Evolutionary conservation across 495 filamentous ascomycete genomes (phyloP), one percentile per base, ranked within the genome.

Genomic region (Xylaria nigripes): DNA sequence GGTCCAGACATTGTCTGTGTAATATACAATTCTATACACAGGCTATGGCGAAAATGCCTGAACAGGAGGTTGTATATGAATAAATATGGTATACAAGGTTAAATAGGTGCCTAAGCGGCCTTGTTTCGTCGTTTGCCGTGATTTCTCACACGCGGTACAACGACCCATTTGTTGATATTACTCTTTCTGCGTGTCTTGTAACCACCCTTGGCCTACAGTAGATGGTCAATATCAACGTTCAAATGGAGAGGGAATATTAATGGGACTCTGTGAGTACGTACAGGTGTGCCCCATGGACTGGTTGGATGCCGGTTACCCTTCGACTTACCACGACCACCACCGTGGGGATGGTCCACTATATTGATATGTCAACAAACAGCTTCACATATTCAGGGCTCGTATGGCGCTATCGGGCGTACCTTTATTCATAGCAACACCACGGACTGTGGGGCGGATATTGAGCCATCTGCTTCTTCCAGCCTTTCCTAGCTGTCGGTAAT

Each of bases 341-440:
- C 93, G 72, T 98, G 93, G 61, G 93, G 91, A 81, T 98, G 93
- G 60, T 98, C 94, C 56, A 74, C 81, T 82, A 54, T 43, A 57
- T 15, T 55, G 12, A 27, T 18, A 5, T n/a, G 55, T 75, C 55
- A 73, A 64, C 48, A 51, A 49, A 12, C 10, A n/a, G 23, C 36
- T 45, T 43, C 55, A 40, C 9, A 3, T 25, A 19, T 32, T 43
- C 27, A 27, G 13, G 21, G 34, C n/a, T 18, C 19, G 23, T 21
- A 2, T 21, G 19, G 40, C 18, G 25, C 16, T 23, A 34, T 34
- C 13, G 38, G 10, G 70, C 80, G 63, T 72, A 86, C 84, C 77
- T 55, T 91, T 90, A 70, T 98, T 98, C 93, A 98, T 98, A 18
- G 93, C 93, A 62, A 98, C 69, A 84, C 93, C 93, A 72, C 93